Evolutionary conservation across 2,329 filamentous ascomycete genomes (phyloP).

Genomic region (Fusarium agapanthi): DNA sequence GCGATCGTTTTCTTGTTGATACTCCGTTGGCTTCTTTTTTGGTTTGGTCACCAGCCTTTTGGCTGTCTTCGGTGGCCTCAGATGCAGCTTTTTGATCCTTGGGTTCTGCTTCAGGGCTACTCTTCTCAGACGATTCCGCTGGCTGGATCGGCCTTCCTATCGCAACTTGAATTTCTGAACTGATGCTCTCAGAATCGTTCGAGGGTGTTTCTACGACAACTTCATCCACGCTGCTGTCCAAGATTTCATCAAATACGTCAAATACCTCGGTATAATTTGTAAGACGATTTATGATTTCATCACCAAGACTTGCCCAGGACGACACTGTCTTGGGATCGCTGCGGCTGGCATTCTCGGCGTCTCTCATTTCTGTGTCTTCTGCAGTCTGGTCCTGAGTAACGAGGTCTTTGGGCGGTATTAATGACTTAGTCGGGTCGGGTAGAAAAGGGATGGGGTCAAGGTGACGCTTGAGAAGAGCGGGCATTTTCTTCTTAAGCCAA

Average conservation of each 20-base stretch:
- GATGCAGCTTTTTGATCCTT: constrained; percentile 38
- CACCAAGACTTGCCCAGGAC: constrained; percentile 49
- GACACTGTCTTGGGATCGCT: constrained; percentile 28
- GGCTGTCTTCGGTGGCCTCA: constrained; percentile 32
- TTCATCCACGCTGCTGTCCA: constrained; percentile 39
- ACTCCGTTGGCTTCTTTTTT: constrained; percentile 51
- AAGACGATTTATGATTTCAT: constrained; percentile 46
- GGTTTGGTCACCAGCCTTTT: constrained; percentile 42
- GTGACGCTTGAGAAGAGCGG: constrained; percentile 59
- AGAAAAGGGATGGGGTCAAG: constrained; percentile 71
- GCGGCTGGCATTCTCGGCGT: constrained; percentile 18
- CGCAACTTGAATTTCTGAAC: constrained; percentile 14
- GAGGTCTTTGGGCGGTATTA: constrained; percentile 46
- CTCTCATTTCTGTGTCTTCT: constrained; percentile 32
- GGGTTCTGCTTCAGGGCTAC: constrained; percentile 3
- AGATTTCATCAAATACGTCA: constrained; percentile 43
- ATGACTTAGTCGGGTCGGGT: constrained; percentile 58
- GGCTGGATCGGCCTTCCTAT: constrained; percentile 6
- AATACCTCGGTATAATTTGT: constrained; percentile 44
- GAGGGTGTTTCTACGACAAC: constrained; percentile 35
- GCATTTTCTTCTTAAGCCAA: constrained; percentile 62
- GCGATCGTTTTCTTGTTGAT: constrained; percentile 66
- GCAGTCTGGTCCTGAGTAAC: constrained; percentile 7
- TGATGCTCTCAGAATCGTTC: constrained; percentile 24
- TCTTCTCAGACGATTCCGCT: constrained; percentile 1